These are phyloP conservation scores for Platanthera guangdongensis DNA, from an alignment of 106 monocot species.

Conservation along the genomic window DNA sequence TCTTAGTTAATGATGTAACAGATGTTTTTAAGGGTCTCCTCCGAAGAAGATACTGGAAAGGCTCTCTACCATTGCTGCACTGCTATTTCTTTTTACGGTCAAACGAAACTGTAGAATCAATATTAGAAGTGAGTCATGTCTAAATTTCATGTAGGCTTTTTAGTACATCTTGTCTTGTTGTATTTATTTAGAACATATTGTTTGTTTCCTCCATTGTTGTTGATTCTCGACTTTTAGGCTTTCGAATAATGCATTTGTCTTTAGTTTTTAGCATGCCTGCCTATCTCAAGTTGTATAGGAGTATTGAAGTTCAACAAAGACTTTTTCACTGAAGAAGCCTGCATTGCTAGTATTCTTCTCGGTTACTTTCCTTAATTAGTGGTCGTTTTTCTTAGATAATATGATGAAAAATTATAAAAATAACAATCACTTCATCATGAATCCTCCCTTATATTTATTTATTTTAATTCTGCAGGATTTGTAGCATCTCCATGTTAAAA, in stretches of 20 bases:
- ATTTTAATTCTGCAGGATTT: background rate
- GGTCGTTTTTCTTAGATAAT: background rate
- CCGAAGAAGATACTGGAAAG: constrained; percentile 67
- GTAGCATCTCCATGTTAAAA: background rate
- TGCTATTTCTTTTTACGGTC: constrained; percentile 95
- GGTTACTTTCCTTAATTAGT: background rate
- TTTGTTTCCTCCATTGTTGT: background rate
- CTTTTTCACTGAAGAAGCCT: background rate
- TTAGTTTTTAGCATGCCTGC: background rate
- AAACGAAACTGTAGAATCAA: constrained; percentile 65
- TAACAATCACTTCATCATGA: background rate
- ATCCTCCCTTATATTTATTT: background rate
- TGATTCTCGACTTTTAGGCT: background rate
- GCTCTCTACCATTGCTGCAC: constrained; percentile 76
- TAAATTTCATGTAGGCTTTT: background rate
- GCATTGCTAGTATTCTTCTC: background rate
- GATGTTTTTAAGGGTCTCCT: constrained; percentile 87
- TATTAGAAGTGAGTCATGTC: constrained; percentile 52
- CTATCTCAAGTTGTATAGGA: background rate
- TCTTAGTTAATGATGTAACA: constrained; percentile 24
- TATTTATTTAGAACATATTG: background rate
- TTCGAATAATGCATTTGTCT: background rate
- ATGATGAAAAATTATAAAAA: background rate
- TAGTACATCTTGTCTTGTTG: background rate
- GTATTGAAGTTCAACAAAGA: background rate